Evolutionary conservation across 768 basidiomycete genomes (phyloP).

Genomic region (Xerocomus brunneocitrinus): DNA sequence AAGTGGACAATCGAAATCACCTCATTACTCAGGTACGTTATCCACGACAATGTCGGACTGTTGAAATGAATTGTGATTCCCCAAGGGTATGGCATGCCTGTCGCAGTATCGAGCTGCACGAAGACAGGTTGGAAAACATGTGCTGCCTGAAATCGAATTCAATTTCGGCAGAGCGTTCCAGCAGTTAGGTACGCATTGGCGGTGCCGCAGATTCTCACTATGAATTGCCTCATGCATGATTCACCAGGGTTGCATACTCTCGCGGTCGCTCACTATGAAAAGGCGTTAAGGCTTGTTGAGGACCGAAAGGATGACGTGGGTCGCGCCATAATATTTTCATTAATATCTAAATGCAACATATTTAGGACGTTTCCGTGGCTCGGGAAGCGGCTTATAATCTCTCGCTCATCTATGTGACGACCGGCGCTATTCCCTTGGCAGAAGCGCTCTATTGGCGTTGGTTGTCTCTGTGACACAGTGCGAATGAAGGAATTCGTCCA

Average conservation of each 20-base stretch:
- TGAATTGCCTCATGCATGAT: background rate
- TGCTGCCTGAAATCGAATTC: constrained; percentile 77
- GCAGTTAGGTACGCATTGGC: constrained; percentile 62
- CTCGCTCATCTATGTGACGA: constrained; percentile 73
- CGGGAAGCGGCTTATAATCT: constrained; percentile 87
- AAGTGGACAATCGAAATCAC: constrained; percentile 91
- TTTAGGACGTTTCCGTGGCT: constrained; percentile 52
- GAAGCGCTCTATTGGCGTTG: constrained; percentile 69
- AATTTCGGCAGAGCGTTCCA: constrained; percentile 94
- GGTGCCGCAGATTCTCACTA: background rate
- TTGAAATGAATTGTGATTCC: background rate
- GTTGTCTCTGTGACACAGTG: constrained; percentile 64
- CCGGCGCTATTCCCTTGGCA: constrained; percentile 69
- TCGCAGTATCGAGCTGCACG: constrained; percentile 72
- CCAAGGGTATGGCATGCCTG: constrained; percentile 81
- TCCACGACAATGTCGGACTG: background rate
- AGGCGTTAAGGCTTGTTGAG: constrained; percentile 62
- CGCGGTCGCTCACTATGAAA: constrained; percentile 82
- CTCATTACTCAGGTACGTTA: constrained; percentile 63
- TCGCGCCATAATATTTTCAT: constrained; percentile 1
- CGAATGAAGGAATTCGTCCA: background rate
- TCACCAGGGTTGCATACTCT: constrained; percentile 68
- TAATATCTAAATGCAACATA: background rate
- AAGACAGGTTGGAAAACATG: constrained; percentile 34
- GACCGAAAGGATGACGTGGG: constrained; percentile 31